A percentile compares a stretch with the other conserved stretches of the same genome.
Evolutionary conservation across 2,329 filamentous ascomycete genomes (phyloP).

Genomic region (Botryosphaeria dothidea): DNA sequence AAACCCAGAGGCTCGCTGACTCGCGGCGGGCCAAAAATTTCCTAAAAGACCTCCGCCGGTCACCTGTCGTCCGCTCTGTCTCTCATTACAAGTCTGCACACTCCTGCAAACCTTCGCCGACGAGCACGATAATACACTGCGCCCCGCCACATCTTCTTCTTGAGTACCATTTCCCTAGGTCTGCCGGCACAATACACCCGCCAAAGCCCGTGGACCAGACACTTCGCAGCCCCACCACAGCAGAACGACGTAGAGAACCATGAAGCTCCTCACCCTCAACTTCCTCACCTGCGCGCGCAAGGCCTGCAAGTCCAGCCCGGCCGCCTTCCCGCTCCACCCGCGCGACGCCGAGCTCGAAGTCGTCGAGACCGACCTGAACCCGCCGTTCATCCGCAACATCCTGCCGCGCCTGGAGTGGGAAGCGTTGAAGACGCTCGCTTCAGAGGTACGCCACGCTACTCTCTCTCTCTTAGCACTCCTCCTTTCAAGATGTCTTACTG

Average conservation of each 20-base stretch:
- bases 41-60: not conserved
- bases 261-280: conserved; percentile 96
- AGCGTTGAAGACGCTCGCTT: conserved; percentile 71
- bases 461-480: too few species aligned
- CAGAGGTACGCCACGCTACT: conserved; percentile 62
- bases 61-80: not conserved
- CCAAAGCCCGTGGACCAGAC: too few species aligned
- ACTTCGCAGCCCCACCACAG: not conserved
- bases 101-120: not conserved
- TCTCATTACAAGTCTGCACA: not conserved
- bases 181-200: too few species aligned
- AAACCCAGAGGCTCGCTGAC: conserved; percentile 12
- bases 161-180: too few species aligned
- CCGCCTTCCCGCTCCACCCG: conserved; percentile 88
- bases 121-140: not conserved
- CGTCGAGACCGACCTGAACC: conserved; percentile 78
- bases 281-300: conserved; percentile 97
- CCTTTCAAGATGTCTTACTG: not conserved
- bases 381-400: conserved; percentile 78
- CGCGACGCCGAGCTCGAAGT: conserved; percentile 88
- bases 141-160: not conserved
- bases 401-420: conserved; percentile 87
- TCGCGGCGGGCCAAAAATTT: conserved; percentile 19
- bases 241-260: conserved; percentile 40
- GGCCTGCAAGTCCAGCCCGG: conserved; percentile 78